Conservation (phyloP, 257 asterid species). For the Prunella vulgaris region DNA sequence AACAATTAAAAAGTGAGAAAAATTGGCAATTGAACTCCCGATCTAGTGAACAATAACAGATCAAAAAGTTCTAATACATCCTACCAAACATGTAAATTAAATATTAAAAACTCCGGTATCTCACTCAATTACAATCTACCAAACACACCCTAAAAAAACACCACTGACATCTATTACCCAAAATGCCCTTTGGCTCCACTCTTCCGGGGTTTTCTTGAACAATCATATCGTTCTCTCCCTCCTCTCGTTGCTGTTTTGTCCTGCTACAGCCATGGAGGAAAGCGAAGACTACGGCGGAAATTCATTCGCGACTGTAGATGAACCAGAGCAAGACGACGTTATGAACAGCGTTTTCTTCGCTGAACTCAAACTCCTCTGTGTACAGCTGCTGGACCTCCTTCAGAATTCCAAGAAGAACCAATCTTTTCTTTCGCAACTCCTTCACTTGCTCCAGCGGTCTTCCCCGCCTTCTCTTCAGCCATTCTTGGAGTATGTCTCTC, state of each 20-base stretch:
- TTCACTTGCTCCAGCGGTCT: slow-evolving; percentile 52
- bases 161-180: neutral
- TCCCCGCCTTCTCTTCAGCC: slow-evolving; percentile 54
- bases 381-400: slow-evolving; percentile 56
- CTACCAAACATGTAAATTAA: too few relatives aligned
- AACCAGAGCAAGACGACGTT: slow-evolving; percentile 29
- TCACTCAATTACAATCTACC: too few relatives aligned
- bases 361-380: slow-evolving; percentile 54
- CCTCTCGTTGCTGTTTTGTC: neutral
- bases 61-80: too few relatives aligned
- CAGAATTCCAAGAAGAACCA: slow-evolving; percentile 46
- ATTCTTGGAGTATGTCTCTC: slow-evolving; percentile 58
- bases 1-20: too few relatives aligned
- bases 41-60: too few relatives aligned
- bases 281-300: slow-evolving; percentile 7
- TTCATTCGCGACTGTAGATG: slow-evolving; percentile 10
- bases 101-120: too few relatives aligned
- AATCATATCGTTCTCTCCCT: neutral
- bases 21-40: too few relatives aligned
- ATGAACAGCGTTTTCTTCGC: slow-evolving; percentile 34
- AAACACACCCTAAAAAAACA: too few relatives aligned
- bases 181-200: neutral
- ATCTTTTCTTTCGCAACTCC: slow-evolving; percentile 47
- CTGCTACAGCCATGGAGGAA: slow-evolving; percentile 27
- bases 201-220: slow-evolving; percentile 11